Evolutionary conservation across 768 basidiomycete genomes (phyloP).

Genomic region (Mycena rebaudengoi): DNA sequence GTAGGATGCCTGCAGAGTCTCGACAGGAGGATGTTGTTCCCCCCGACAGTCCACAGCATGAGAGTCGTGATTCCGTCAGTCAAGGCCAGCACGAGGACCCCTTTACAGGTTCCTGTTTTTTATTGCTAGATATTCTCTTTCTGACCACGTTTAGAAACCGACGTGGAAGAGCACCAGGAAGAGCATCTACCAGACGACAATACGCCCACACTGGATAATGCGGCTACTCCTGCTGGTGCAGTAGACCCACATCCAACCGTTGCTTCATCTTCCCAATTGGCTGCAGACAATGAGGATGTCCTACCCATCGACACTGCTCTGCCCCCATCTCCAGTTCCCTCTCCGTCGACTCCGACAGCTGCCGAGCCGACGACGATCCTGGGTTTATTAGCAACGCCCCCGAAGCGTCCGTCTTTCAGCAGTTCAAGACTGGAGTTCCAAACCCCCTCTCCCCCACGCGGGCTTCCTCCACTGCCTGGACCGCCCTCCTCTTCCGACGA

Average conservation of each 20-base stretch:
- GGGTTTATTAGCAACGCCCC: conserved; percentile 52
- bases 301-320: conserved; percentile 16
- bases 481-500: conserved; percentile 70
- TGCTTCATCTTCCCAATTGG: conserved; percentile 18
- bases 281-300: conserved; percentile 11
- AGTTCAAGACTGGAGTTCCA: conserved; percentile 58
- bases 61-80: not conserved
- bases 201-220: conserved; percentile 29
- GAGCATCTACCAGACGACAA: conserved; percentile 24
- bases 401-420: conserved; percentile 49
- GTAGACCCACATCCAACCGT: conserved; percentile 19
- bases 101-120: conserved; percentile 1
- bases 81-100: not conserved
- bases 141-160: conserved; percentile 12
- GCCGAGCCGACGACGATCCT: conserved; percentile 8
- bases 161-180: not conserved
- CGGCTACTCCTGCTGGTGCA: conserved; percentile 27
- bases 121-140: not conserved
- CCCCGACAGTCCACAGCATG: not conserved
- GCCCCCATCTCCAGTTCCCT: conserved; percentile 39
- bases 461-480: conserved; percentile 71
- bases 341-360: conserved; percentile 34
- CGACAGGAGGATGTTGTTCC: not conserved
- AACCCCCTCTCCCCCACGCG: conserved; percentile 70
- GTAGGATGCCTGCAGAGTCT: not conserved